Evolutionary conservation across 2,329 filamentous ascomycete species (phyloP), one percentile per base, ranked within the genome.

Genomic region (Colletotrichum lini): DNA sequence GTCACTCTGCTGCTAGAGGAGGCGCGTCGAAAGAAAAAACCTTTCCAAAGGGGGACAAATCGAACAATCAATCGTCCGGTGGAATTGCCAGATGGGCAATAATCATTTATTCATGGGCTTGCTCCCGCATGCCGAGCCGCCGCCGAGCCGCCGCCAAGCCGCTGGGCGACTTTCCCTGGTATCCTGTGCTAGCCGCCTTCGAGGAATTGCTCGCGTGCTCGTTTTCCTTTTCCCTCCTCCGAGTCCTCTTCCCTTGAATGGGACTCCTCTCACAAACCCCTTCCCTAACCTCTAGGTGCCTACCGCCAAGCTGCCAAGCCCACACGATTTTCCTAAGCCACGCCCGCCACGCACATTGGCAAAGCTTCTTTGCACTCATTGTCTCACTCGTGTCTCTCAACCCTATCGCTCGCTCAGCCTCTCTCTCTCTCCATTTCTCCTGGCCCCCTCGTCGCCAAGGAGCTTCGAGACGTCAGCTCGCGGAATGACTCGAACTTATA

Each of bases 321-420:
- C 23, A 44, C 7, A 16, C 45, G 54, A 69, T 59, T 64, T 63
- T 54, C 58, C 47, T 45, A 61, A 52, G 59, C 66, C 66, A 61
- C 60, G 60, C 53, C 52, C 44, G 70, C 70, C 70, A 70, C 70
- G 54, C 59, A 65, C 54, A 72, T 65, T 72, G 70, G 66, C 70
- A 70, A 72, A 72, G 70, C 70, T 72, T 72, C 67, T 72, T 72
- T 72, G 59, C 57, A 69, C 66, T n/a, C 35, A n/a, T n/a, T 21
- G 21, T 44, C 54, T 56, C 52, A 40, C 52, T 18, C 26, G 47
- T 42, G 30, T 35, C 30, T 30, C 30, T 30, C 4, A 8, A 30
- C 30, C 30, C 30, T 30, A 30, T 30, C 47, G 23, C 59, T 42
- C 12, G 1, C 21, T n/a, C 45, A 12, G 16, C 42, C 18, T 42